A percentile compares a stretch with the other conserved stretches of the same genome.
Conservation (phyloP, 2,329 filamentous ascomycete species). For the Lasiodiplodia sp. region DNA sequence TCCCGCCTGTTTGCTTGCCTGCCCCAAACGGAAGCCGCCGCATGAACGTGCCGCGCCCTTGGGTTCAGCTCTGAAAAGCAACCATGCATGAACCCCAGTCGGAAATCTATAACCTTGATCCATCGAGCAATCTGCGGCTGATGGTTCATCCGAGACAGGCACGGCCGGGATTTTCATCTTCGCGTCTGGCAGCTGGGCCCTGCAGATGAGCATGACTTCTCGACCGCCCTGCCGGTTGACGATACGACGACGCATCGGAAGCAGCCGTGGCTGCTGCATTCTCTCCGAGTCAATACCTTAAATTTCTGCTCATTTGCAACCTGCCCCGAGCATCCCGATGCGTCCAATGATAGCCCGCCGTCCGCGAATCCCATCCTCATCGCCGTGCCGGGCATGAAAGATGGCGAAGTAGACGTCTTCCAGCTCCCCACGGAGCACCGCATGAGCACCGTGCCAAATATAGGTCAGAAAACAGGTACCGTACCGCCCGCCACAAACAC, state of each 20-base stretch:
- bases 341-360: background rate
- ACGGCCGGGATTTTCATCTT: constrained; percentile 88
- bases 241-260: constrained; percentile 55
- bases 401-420: constrained; percentile 77
- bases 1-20: constrained; percentile 15
- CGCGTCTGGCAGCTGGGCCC: constrained; percentile 79
- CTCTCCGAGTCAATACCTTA: constrained; percentile 86
- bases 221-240: constrained; percentile 75
- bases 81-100: background rate
- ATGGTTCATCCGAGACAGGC: constrained; percentile 59
- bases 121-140: background rate
- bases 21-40: background rate
- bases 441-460: constrained; percentile 63
- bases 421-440: constrained; percentile 77
- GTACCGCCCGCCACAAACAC: background rate
- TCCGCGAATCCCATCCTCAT: constrained; percentile 57
- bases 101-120: background rate
- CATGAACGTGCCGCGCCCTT: constrained; percentile 30
- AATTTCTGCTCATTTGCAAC: constrained; percentile 90
- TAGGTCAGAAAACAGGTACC: constrained; percentile 53
- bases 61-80: constrained; percentile 6
- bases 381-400: constrained; percentile 71
- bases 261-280: constrained; percentile 84
- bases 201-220: constrained; percentile 69
- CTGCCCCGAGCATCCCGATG: constrained; percentile 49